A percentile compares a stretch with the other conserved stretches of the same genome.
These are phyloP conservation scores for Eruca vesicaria DNA, from an alignment of 441 rosid species.

Conservation along the genomic window DNA sequence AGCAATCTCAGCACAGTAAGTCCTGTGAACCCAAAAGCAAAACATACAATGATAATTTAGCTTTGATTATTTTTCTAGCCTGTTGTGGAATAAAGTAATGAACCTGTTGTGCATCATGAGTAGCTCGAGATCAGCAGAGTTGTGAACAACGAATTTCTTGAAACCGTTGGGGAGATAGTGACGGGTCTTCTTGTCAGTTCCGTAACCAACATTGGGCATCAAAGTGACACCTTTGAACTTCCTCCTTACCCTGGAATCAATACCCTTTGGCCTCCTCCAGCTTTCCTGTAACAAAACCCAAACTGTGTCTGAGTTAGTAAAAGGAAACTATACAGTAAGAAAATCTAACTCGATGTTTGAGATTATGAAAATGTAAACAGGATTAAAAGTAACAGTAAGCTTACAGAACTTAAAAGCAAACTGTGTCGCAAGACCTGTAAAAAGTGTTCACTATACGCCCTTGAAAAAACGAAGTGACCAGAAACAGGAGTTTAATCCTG, in stretches of 20 bases:
- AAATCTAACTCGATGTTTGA: neutral
- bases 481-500: slow-evolving; percentile 41
- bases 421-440: slow-evolving; percentile 83
- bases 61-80: neutral
- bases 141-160: slow-evolving; percentile 85
- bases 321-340: neutral
- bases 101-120: slow-evolving; percentile 95
- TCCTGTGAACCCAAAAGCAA: slow-evolving; percentile 44
- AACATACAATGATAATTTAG: neutral
- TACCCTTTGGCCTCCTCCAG: slow-evolving; percentile 95
- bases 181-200: slow-evolving; percentile 80
- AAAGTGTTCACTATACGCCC: slow-evolving; percentile 53
- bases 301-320: neutral
- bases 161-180: slow-evolving; percentile 86
- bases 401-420: slow-evolving; percentile 40
- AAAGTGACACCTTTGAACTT: slow-evolving; percentile 88
- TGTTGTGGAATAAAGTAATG: neutral
- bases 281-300: slow-evolving; percentile 39
- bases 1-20: slow-evolving; percentile 87
- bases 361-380: slow-evolving; percentile 49
- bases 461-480: slow-evolving; percentile 62
- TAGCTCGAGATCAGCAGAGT: slow-evolving; percentile 61
- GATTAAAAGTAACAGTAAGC: slow-evolving; percentile 75
- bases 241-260: slow-evolving; percentile 77
- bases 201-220: slow-evolving; percentile 94